These are phyloP conservation scores for Talaromyces sp. DNA, from an alignment of 2,329 filamentous ascomycete species.

Conservation along the genomic window DNA sequence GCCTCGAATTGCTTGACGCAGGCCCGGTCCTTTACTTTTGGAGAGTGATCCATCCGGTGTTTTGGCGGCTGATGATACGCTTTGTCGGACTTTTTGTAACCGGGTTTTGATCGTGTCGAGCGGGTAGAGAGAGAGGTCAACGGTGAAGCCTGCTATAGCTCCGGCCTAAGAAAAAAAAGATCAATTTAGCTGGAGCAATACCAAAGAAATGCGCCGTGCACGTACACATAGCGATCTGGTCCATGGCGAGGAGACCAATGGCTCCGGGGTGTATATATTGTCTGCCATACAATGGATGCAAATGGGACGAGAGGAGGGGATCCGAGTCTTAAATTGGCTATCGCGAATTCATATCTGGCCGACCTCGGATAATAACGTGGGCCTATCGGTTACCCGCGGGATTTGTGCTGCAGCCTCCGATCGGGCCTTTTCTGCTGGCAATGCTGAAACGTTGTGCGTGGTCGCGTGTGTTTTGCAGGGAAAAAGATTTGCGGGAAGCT, in stretches of 20 bases:
- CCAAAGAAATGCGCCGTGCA: not conserved
- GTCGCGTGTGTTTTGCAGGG: not conserved
- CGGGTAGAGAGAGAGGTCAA: slow-evolving; percentile 93
- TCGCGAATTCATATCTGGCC: slow-evolving; percentile 7
- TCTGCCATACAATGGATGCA: slow-evolving; percentile 16
- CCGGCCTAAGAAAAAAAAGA: slow-evolving; percentile 55
- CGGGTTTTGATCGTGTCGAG: slow-evolving; percentile 99
- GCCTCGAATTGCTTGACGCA: slow-evolving; percentile 79
- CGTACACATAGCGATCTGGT: slow-evolving; percentile 29
- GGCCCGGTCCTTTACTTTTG: slow-evolving; percentile 62
- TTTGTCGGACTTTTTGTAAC: slow-evolving; percentile 64
- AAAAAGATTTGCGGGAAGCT: not conserved
- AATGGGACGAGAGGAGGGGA: not conserved
- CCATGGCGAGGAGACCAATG: slow-evolving; percentile 38
- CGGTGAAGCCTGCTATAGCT: slow-evolving; percentile 86
- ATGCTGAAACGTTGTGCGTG: not conserved
- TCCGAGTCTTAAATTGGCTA: not conserved
- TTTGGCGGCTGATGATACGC: slow-evolving; percentile 30
- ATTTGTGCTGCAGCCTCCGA: not conserved
- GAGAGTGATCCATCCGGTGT: slow-evolving; percentile 27
- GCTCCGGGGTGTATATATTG: slow-evolving; percentile 24
- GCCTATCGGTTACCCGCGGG: not conserved
- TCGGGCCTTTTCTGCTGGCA: not conserved
- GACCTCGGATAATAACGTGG: not conserved
- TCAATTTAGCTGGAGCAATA: not conserved